Conservation (phyloP, 208 protist species). For the Crithidia bombi region DNA sequence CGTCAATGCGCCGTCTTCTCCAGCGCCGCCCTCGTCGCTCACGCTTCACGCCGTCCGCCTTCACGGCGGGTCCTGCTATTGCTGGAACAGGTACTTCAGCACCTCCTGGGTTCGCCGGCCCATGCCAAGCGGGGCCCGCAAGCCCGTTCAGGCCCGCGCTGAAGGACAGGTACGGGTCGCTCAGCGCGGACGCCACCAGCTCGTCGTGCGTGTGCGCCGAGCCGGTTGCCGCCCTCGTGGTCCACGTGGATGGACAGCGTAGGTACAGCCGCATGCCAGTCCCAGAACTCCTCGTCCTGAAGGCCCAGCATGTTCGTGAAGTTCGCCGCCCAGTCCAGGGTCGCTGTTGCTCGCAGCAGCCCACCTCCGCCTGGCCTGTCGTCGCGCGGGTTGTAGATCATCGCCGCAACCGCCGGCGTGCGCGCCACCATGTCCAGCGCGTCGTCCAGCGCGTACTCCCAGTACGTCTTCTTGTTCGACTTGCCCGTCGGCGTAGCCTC, state of each 20-base stretch:
- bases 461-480: conserved; percentile 95
- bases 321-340: conserved; percentile 96
- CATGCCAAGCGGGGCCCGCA: conserved; percentile 98
- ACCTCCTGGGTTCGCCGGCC: conserved; percentile 98
- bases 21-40: too few species aligned
- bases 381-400: conserved; percentile 92
- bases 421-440: conserved; percentile 92
- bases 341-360: conserved; percentile 45
- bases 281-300: conserved; percentile 89
- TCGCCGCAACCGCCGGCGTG: conserved; percentile 86
- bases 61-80: conserved; percentile 71
- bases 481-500: conserved; percentile 89
- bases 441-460: conserved; percentile 96
- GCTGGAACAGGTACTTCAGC: conserved; percentile 80
- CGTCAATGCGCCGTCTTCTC: too few species aligned
- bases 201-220: conserved; percentile 97
- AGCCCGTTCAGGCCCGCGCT: conserved; percentile 95
- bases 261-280: conserved; percentile 98
- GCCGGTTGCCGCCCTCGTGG: conserved; percentile 97
- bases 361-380: conserved; percentile 54
- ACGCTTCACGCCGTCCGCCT: conserved; percentile 53
- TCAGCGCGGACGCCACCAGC: conserved; percentile 97
- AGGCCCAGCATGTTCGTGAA: conserved; percentile 96
- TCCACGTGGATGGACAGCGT: conserved; percentile 96
- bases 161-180: conserved; percentile 97